phyloP scores from a whole-genome alignment of 2,329 filamentous ascomycete genomes.

The Colletotrichum spinosum region DNA sequence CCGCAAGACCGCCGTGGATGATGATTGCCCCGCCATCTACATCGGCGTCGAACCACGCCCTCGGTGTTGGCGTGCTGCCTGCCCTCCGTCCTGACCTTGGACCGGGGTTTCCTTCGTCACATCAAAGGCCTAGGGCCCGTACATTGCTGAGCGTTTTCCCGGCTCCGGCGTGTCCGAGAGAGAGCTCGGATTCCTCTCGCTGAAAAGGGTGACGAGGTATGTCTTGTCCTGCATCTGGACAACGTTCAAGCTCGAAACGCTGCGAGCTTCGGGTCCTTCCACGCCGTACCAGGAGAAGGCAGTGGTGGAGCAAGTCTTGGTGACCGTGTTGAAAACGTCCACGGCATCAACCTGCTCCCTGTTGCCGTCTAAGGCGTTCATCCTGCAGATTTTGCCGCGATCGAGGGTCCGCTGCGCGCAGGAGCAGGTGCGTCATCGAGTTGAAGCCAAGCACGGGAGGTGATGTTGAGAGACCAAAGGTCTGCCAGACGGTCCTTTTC shows the following conservation, averaged over 20 bases:
- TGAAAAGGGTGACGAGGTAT: constrained; percentile 52
- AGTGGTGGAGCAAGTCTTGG: constrained; percentile 43
- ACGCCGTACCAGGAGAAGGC: constrained; percentile 42
- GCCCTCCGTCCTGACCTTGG: constrained; percentile 40
- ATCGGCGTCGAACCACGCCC: constrained; percentile 56
- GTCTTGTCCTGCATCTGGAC: constrained; percentile 38
- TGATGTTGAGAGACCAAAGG: constrained; percentile 69
- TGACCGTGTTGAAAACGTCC: constrained; percentile 55
- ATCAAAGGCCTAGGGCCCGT: constrained; percentile 50
- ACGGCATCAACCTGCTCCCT: constrained; percentile 68
- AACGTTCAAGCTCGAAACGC: constrained; percentile 45
- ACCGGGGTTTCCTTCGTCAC: constrained; percentile 44
- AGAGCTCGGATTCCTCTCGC: constrained; percentile 51
- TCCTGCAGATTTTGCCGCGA: constrained; percentile 65
- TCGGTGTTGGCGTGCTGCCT: constrained; percentile 43
- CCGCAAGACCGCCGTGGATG: constrained; percentile 53
- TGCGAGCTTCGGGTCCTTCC: constrained; percentile 46
- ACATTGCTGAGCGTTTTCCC: constrained; percentile 54
- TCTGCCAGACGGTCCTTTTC: constrained; percentile 66
- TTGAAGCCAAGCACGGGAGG: constrained; percentile 60
- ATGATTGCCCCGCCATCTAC: constrained; percentile 42
- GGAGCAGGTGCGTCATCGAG: constrained; percentile 65
- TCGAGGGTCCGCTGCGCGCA: constrained; percentile 64
- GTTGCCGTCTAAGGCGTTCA: constrained; percentile 73
- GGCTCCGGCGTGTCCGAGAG: constrained; percentile 52